These are phyloP conservation scores for Globomyces pollinis-pini DNA, from an alignment of 192 early-diverging fungal species.

Conservation along the genomic window DNA sequence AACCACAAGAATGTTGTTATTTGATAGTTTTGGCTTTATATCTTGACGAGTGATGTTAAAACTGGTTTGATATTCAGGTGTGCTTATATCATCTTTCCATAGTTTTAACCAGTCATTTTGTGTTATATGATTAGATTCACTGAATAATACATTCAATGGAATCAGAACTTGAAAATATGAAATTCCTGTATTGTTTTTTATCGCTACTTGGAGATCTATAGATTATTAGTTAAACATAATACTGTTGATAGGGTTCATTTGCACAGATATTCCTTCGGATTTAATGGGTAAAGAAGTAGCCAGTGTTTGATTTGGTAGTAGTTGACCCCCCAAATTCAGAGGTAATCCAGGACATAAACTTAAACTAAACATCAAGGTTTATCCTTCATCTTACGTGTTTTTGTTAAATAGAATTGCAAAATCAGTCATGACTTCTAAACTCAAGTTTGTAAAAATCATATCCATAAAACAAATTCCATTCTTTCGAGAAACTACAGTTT, in stretches of 20 bases:
- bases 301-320: conserved; percentile 34
- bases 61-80: conserved; percentile 20
- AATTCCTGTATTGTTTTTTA: conserved; percentile 59
- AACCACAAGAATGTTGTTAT: conserved; percentile 55
- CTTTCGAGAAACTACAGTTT: conserved; percentile 41
- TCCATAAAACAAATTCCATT: conserved; percentile 56
- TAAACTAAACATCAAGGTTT: conserved; percentile 30
- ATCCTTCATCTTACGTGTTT: conserved; percentile 38
- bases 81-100: conserved; percentile 38
- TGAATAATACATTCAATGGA: conserved; percentile 53
- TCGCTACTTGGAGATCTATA: conserved; percentile 56
- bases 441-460: conserved; percentile 51
- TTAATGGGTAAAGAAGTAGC: conserved; percentile 44
- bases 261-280: conserved; percentile 39
- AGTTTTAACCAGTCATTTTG: conserved; percentile 43
- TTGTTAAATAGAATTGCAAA: conserved; percentile 78
- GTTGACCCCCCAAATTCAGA: conserved; percentile 29
- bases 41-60: conserved; percentile 10
- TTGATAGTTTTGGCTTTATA: conserved; percentile 15
- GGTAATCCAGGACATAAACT: conserved; percentile 45
- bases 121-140: conserved; percentile 21
- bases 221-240: conserved; percentile 10
- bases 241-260: conserved; percentile 45
- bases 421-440: conserved; percentile 39
- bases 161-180: conserved; percentile 63